A percentile compares a stretch with the other conserved stretches of the same genome.
Conservation (phyloP, 2,329 filamentous ascomycete species). For the Tolypocladium inflatum region DNA sequence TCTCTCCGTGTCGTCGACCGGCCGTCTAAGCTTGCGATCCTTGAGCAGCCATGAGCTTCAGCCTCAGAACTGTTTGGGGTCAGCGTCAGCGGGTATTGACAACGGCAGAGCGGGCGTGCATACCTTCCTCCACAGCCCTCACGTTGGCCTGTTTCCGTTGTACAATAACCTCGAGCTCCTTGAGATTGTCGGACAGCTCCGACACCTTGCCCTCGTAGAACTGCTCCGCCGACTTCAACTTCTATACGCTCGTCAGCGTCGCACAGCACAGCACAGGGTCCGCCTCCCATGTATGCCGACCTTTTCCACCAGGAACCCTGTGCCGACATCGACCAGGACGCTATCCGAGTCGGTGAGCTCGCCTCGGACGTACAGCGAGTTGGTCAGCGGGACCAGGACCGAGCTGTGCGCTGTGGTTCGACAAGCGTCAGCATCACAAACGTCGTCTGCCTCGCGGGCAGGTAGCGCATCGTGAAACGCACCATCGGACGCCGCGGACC, state of each 20-base stretch:
- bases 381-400: conserved; percentile 89
- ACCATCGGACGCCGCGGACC: conserved; percentile 22
- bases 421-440: background rate
- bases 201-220: conserved; percentile 50
- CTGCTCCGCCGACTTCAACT: conserved; percentile 40
- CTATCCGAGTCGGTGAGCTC: conserved; percentile 63
- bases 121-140: conserved; percentile 81
- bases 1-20: background rate
- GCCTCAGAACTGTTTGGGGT: conserved; percentile 26
- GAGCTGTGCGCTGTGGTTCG: conserved; percentile 28
- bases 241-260: conserved; percentile 22
- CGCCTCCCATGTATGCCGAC: background rate
- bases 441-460: background rate
- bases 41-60: conserved; percentile 32
- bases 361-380: conserved; percentile 87
- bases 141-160: conserved; percentile 74
- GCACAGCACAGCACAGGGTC: background rate
- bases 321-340: conserved; percentile 87
- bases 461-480: background rate
- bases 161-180: conserved; percentile 47
- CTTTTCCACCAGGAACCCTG: conserved; percentile 92
- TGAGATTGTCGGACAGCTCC: conserved; percentile 42
- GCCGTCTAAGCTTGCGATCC: conserved; percentile 13
- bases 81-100: conserved; percentile 15
- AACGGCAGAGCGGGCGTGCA: conserved; percentile 4